Evolutionary conservation across 2,329 filamentous ascomycete species (phyloP).

Genomic region (Colletotrichum simmondsii): DNA sequence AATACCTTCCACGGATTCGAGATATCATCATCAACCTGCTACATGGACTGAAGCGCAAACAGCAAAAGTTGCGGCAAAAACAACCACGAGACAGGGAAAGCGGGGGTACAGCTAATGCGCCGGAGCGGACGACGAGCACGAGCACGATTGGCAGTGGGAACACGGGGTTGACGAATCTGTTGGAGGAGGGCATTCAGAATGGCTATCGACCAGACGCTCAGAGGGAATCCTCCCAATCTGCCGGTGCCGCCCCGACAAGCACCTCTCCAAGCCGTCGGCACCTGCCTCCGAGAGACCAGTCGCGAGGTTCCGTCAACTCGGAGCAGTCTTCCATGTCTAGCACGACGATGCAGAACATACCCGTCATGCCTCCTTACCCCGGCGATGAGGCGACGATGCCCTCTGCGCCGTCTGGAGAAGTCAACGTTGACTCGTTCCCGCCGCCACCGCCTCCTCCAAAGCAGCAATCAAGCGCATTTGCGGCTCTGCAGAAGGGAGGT

Average conservation of each 20-base stretch:
- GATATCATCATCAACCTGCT: conserved; percentile 99
- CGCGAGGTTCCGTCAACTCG: conserved; percentile 61
- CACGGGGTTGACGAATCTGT: conserved; percentile 66
- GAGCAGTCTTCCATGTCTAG: conserved; percentile 79
- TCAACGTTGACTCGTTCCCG: conserved; percentile 74
- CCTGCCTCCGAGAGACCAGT: conserved; percentile 62
- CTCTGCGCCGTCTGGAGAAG: conserved; percentile 50
- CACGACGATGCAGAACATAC: conserved; percentile 79
- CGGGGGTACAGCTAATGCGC: conserved; percentile 48
- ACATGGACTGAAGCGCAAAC: conserved; percentile 96
- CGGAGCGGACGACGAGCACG: conserved; percentile 66
- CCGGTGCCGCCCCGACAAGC: conserved; percentile 37
- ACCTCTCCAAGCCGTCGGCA: conserved; percentile 60
- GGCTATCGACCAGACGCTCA: conserved; percentile 56
- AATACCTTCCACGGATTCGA: conserved; percentile 91
- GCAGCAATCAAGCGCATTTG: conserved; percentile 88
- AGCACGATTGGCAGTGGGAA: conserved; percentile 68
- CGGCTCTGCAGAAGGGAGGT: conserved; percentile 89
- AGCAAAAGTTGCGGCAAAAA: conserved; percentile 82
- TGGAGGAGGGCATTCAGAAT: conserved; percentile 69
- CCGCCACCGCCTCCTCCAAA: conserved; percentile 76
- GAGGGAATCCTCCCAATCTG: conserved; percentile 32
- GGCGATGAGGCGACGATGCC: conserved; percentile 59
- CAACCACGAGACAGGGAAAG: conserved; percentile 68
- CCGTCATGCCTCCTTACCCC: conserved; percentile 79